Evolutionary conservation across 2,329 filamentous ascomycete species (phyloP), one percentile per base, ranked within the genome.

Genomic region (Arachnomyces sp.): DNA sequence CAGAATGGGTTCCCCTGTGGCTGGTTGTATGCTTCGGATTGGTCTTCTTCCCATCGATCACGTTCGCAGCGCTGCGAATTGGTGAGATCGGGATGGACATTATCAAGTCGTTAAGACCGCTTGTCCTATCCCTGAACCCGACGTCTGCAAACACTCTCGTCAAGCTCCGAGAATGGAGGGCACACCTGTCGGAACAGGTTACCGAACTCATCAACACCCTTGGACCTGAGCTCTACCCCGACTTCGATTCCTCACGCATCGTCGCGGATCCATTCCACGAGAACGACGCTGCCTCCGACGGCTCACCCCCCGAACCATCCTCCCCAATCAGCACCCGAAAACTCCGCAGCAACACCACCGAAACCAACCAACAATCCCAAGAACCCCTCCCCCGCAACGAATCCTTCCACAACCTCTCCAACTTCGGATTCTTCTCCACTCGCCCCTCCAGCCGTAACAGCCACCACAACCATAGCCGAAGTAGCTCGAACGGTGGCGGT

Each of bases 51-150:
- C 84, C 89, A 4, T 76, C 80, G 16, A 83, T 95, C 52, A 95
- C 89, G 0, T 95, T 94, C 61, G 89, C 88, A 3, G 87, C 92
- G 5, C 79, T 98, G 38, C 82, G 92, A 8, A 94, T 96, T 50
- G 92, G 92, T 34, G 92, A 98, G 66, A 82, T 94, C n/a, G 92
- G 90, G 38, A 95, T 98, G 88, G 92, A 98, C 58, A 95, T 98
- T 41, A 71, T 92, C 67, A 98, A 96, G 65, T 96, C 90, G 0
- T 74, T 98, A 12, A 79, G 87, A 7, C 92, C 92, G 4, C 76
- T 98, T 7, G 71, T 94, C 34, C 72, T 95, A 28, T 92, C 85
- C 49, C 74, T 96, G 54, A 83, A 84, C 53, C 92, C 92, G 1
- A 79, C 80, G 3, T 90, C 85, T 1, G 82, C 80, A 59, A 94